These are phyloP conservation scores for Prunus mira DNA, from an alignment of 306 rosid species.

Conservation along the genomic window DNA sequence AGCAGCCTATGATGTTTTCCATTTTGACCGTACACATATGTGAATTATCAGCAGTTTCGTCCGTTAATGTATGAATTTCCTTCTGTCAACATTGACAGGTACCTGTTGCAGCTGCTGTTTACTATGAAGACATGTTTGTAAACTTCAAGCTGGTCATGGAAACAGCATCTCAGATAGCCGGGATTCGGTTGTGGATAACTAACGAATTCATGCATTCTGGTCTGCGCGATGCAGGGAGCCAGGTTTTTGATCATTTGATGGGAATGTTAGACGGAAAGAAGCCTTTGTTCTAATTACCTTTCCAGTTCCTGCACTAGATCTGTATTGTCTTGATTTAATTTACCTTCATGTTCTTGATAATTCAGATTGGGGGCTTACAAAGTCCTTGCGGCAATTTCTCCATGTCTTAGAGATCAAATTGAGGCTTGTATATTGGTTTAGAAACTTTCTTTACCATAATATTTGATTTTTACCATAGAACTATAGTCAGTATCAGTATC, in stretches of 20 bases:
- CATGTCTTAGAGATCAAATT: neutral
- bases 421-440: neutral
- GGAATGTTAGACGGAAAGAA: conserved; percentile 80
- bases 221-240: conserved; percentile 70
- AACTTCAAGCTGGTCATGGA: conserved; percentile 71
- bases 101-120: conserved; percentile 92
- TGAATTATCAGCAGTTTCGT: neutral
- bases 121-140: conserved; percentile 79
- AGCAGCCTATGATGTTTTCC: neutral
- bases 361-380: neutral
- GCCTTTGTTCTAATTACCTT: conserved; percentile 65
- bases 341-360: neutral
- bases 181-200: conserved; percentile 79
- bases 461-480: neutral
- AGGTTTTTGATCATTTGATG: conserved; percentile 78
- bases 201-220: conserved; percentile 98
- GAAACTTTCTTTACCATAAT: neutral
- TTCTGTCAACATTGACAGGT: conserved; percentile 49
- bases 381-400: neutral
- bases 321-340: neutral
- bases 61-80: neutral
- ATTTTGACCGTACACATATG: neutral
- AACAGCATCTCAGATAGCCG: conserved; percentile 82
- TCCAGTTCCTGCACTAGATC: neutral
- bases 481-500: too few species aligned